These are phyloP conservation scores for Agrocybe chaxingu DNA, from an alignment of 768 basidiomycete genomes.

Conservation along the genomic window DNA sequence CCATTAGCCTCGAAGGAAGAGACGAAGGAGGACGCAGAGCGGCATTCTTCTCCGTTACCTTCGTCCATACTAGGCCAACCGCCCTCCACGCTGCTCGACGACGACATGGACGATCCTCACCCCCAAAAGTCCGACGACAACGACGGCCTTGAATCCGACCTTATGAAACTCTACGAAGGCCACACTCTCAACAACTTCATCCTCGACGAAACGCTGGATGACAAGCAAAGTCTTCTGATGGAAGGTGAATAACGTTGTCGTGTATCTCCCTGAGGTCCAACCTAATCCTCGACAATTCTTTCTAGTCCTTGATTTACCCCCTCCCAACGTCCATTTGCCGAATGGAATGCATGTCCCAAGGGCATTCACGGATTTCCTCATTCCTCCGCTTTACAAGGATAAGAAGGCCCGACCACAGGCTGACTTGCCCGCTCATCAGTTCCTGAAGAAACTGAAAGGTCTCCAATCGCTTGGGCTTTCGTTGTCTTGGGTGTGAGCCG, in stretches of 20 bases:
- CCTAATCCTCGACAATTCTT: neutral
- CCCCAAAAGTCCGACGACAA: neutral
- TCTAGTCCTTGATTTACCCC: conserved; percentile 53
- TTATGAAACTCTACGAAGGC: conserved; percentile 28
- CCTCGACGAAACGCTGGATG: conserved; percentile 54
- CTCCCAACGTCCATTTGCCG: conserved; percentile 47
- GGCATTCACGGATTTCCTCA: conserved; percentile 23
- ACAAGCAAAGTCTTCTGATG: conserved; percentile 48
- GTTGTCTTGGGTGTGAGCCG: conserved; percentile 57
- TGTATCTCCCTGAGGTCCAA: neutral
- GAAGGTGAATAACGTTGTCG: conserved; percentile 38
- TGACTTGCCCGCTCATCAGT: conserved; percentile 16
- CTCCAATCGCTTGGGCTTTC: conserved; percentile 54
- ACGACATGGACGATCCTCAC: neutral
- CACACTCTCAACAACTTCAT: conserved; percentile 34
- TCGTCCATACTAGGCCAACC: conserved; percentile 24
- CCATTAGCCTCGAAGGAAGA: neutral
- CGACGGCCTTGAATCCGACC: conserved; percentile 25
- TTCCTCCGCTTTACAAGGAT: conserved; percentile 6
- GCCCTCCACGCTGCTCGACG: conserved; percentile 11
- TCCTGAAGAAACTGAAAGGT: conserved; percentile 56
- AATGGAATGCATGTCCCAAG: conserved; percentile 29
- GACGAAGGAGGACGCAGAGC: neutral
- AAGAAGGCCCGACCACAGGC: conserved; percentile 1
- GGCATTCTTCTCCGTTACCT: conserved; percentile 5